Conservation (phyloP, 116 monocot genomes). For the Thalassia testudinum region DNA sequence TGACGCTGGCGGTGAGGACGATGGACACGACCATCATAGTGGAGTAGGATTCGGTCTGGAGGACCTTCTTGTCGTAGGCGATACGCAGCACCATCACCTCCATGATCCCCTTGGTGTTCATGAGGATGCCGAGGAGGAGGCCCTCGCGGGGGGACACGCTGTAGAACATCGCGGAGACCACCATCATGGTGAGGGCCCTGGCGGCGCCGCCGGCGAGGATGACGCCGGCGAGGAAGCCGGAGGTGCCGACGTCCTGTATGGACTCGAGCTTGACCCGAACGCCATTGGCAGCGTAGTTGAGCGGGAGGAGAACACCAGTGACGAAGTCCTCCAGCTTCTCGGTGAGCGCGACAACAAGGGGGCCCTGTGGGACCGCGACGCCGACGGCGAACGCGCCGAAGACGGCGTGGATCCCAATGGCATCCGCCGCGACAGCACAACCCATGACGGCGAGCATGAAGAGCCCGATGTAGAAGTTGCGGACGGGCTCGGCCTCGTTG, state of each 20-base stretch:
- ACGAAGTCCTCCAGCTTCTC: constrained; percentile 28
- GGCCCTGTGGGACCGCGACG: constrained; percentile 16
- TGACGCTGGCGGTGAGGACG: constrained; percentile 9
- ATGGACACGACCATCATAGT: constrained; percentile 18
- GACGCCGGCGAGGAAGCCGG: constrained; percentile 8
- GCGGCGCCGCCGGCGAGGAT: constrained; percentile 3
- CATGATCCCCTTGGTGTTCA: constrained; percentile 62
- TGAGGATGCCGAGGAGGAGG: constrained; percentile 42
- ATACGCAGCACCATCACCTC: constrained; percentile 77
- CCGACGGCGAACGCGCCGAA: constrained; percentile 16
- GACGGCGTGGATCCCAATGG: constrained; percentile 13
- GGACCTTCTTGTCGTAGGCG: constrained; percentile 51
- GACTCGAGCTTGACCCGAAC: constrained; percentile 5
- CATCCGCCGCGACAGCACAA: constrained; percentile 7
- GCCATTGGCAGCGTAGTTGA: constrained; percentile 17
- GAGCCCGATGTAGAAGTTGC: constrained; percentile 2
- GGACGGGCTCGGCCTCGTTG: constrained; percentile 10
- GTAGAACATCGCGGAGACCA: constrained; percentile 20
- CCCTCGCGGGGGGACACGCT: constrained; percentile 36
- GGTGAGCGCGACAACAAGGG: constrained; percentile 7
- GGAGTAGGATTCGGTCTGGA: constrained; percentile 34
- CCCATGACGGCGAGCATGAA: constrained; percentile 6
- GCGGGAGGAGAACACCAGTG: constrained; percentile 12
- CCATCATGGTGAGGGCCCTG: constrained; percentile 17
- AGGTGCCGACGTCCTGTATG: background rate